Percentiles rank a stretch among this genome's conserved stretches.
Evolutionary conservation across 176 grass and related monocot species (phyloP).

Genomic region (Saccharum officinarum): DNA sequence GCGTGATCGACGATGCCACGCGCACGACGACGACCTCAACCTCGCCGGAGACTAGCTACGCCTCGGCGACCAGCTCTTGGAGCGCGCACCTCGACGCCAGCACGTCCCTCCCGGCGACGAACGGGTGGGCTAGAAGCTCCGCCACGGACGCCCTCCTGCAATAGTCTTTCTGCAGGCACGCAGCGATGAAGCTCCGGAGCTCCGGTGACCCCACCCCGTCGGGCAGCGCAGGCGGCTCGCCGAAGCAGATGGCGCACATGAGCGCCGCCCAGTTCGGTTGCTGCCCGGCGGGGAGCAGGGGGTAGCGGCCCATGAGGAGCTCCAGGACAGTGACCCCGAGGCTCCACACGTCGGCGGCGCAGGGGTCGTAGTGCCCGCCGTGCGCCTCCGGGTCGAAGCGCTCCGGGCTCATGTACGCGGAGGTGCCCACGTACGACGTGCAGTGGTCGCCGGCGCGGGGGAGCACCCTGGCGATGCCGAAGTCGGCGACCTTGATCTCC

Average conservation of each 20-base stretch:
- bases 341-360: constrained; percentile 56
- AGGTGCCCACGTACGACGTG: constrained; percentile 37
- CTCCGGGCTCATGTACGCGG: constrained; percentile 70
- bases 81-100: constrained; percentile 23
- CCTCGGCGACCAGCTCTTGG: constrained; percentile 21
- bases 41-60: neutral
- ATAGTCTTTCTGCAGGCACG: constrained; percentile 52
- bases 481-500: constrained; percentile 61
- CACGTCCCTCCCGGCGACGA: constrained; percentile 39
- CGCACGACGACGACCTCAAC: neutral
- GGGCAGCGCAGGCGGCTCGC: constrained; percentile 9
- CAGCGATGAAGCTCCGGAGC: constrained; percentile 37
- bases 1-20: neutral
- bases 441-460: constrained; percentile 42
- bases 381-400: constrained; percentile 59
- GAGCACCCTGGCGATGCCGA: constrained; percentile 51
- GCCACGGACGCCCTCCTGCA: constrained; percentile 39
- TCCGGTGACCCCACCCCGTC: constrained; percentile 35
- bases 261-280: constrained; percentile 55
- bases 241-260: constrained; percentile 71
- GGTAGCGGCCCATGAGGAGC: constrained; percentile 44
- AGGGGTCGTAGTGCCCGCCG: constrained; percentile 44
- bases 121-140: constrained; percentile 58
- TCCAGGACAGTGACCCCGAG: constrained; percentile 51
- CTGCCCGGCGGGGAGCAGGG: constrained; percentile 52